Base-by-base conservation (phyloP, 805 yeast genomes). In the Candida stauntonica region DNA sequence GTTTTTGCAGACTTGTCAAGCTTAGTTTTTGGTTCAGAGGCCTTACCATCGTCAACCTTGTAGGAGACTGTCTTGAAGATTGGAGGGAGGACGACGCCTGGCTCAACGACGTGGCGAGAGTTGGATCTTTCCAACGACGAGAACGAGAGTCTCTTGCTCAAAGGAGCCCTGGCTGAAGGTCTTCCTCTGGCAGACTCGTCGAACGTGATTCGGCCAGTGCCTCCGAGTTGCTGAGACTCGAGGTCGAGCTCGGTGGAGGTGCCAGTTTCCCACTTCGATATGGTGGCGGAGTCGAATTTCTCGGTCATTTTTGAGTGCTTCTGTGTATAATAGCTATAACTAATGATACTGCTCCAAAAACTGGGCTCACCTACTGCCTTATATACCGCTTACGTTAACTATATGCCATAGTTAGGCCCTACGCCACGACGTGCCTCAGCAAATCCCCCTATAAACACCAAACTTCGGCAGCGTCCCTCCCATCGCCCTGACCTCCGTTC, bases 61-160 rank as follows among this genome's bases (percentile, higher is more conserved):
- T 64, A 65, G 20, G 68, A 63, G 8, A 66, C 52, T 0, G 71
- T 61, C 35, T 55, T 63, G 54, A 61, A 67, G 34, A 61, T 48
- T 5, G 64, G 58, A 7, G 71, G 72, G 31, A 66, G 51, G 3
- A 54, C 61, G 17, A 51, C 44, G 7, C 48, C 52, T 5, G 68
- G 66, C 17, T 52, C 48, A 5, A 48, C 52, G 13, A 21, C 32
- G 18, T 33, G 30, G 16, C 44, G 44, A 17, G 44, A 40, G 17
- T 36, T 34, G 6, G 44, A 33, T 21, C 38, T 26, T 12, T 40
- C 44, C 3, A 40, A 17, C 1, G 44, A 39, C 13, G 38, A 39
- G 17, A 35, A 26, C 8, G 43, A 39, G 17, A 35, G 27, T 4
- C 43, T 20, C 17, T 29, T 39, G 27, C 8, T 9, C 13, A 35